Conservation (phyloP, 1,284 basidiomycete genomes). For the Apiotrichum sp. region DNA sequence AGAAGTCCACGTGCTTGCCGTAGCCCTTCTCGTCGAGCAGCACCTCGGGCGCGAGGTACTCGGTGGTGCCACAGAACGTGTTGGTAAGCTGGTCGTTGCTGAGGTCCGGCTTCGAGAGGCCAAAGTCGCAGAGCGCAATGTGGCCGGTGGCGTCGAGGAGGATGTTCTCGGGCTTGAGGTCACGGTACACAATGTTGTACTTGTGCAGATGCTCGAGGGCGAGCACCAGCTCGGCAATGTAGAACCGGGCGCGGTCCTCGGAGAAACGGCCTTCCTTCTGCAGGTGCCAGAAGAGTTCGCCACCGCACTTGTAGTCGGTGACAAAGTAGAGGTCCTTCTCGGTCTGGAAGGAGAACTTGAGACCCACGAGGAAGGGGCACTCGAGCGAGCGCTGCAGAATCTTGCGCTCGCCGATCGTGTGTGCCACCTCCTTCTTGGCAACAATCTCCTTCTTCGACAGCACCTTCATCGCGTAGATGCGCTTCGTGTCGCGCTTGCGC, state of each 20-base stretch:
- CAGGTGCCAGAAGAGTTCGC: conserved; percentile 96
- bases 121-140: conserved; percentile 94
- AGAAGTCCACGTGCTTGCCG: conserved; percentile 98
- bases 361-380: conserved; percentile 93
- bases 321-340: conserved; percentile 93
- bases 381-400: conserved; percentile 92
- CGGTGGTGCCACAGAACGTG: conserved; percentile 94
- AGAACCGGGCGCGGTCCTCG: conserved; percentile 89
- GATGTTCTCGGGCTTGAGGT: conserved; percentile 96
- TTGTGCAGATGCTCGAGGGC: conserved; percentile 95
- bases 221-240: conserved; percentile 88
- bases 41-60: conserved; percentile 97
- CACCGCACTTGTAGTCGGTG: conserved; percentile 98
- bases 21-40: conserved; percentile 98
- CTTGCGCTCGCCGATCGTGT: conserved; percentile 98
- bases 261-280: conserved; percentile 89
- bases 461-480: conserved; percentile 99
- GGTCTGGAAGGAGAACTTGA: conserved; percentile 98
- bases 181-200: conserved; percentile 93
- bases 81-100: conserved; percentile 92
- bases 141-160: conserved; percentile 94
- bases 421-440: conserved; percentile 97
- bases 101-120: conserved; percentile 91
- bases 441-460: conserved; percentile 98
- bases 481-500: conserved; percentile 92